Evolutionary conservation across 192 early-diverging fungal species (phyloP).

Genomic region (Linnemannia exigua): DNA sequence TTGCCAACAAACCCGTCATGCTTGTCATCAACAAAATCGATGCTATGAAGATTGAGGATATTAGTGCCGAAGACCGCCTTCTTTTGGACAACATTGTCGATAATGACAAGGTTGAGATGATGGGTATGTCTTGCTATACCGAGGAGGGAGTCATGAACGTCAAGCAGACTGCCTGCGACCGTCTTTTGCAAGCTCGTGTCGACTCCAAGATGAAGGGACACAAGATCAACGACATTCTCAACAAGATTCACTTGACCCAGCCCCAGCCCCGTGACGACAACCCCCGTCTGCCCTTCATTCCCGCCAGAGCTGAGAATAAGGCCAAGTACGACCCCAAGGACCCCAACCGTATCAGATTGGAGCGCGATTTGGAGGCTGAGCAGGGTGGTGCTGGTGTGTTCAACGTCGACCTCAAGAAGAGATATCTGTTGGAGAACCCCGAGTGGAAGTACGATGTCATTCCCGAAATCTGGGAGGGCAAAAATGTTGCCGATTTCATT

Average conservation of each 20-base stretch:
- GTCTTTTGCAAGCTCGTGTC: slow-evolving; percentile 90
- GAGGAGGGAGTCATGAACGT: slow-evolving; percentile 98
- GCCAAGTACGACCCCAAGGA: slow-evolving; percentile 85
- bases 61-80: slow-evolving; percentile 77
- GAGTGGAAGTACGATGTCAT: slow-evolving; percentile 98
- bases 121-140: slow-evolving; percentile 91
- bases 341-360: slow-evolving; percentile 86
- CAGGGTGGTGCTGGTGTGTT: slow-evolving; percentile 97
- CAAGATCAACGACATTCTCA: slow-evolving; percentile 93
- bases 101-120: slow-evolving; percentile 77
- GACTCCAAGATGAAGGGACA: slow-evolving; percentile 94
- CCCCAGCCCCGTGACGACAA: slow-evolving; percentile 89
- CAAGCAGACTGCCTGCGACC: slow-evolving; percentile 95
- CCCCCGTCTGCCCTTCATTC: slow-evolving; percentile 87
- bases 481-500: slow-evolving; percentile 98
- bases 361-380: slow-evolving; percentile 92
- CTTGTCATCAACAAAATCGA: slow-evolving; percentile 99
- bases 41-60: slow-evolving; percentile 82
- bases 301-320: slow-evolving; percentile 76
- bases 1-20: slow-evolving; percentile 97
- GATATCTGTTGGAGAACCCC: slow-evolving; percentile 84
- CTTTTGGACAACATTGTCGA: slow-evolving; percentile 82
- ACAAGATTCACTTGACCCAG: slow-evolving; percentile 95
- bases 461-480: slow-evolving; percentile 98
- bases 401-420: slow-evolving; percentile 95